Evolutionary conservation across 192 early-diverging fungal species (phyloP).

Genomic region (Backusella australiensis): DNA sequence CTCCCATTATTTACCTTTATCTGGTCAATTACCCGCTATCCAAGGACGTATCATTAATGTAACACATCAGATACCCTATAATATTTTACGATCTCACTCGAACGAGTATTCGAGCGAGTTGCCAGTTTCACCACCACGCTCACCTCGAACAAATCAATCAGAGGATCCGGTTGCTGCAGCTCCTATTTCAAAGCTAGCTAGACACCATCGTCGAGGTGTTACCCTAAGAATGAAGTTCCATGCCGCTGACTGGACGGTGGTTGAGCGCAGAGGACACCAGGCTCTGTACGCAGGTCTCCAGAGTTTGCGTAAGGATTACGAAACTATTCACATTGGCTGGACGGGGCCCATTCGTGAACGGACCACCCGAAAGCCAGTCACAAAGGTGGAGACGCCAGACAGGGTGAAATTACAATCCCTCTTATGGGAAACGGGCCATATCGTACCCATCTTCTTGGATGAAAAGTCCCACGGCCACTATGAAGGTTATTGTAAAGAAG

Average conservation of each 20-base stretch:
- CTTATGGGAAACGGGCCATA: conserved; percentile 56
- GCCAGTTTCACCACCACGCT: conserved; percentile 13
- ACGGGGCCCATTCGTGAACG: conserved; percentile 62
- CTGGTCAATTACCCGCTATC: conserved; percentile 24
- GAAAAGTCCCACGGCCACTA: conserved; percentile 85
- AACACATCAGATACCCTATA: conserved; percentile 57
- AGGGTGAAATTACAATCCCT: conserved; percentile 56
- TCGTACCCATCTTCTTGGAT: conserved; percentile 82
- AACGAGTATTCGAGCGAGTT: not conserved
- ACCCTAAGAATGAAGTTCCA: conserved; percentile 27
- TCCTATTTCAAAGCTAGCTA: conserved; percentile 26
- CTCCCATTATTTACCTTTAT: conserved; percentile 23
- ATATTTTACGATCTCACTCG: conserved; percentile 26
- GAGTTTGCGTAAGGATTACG: conserved; percentile 59
- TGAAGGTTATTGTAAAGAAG: conserved; percentile 96
- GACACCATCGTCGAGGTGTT: conserved; percentile 20
- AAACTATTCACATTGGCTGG: conserved; percentile 77
- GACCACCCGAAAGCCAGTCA: conserved; percentile 30
- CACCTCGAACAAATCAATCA: not conserved
- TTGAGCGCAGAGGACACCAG: conserved; percentile 75
- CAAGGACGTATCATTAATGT: conserved; percentile 53
- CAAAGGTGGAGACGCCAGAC: conserved; percentile 53
- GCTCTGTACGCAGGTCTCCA: conserved; percentile 87
- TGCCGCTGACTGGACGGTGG: conserved; percentile 35
- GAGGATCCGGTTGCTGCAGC: conserved; percentile 24